phyloP scores from a whole-genome alignment of 768 basidiomycete species.

The Omphalotus guepiniiformis region DNA sequence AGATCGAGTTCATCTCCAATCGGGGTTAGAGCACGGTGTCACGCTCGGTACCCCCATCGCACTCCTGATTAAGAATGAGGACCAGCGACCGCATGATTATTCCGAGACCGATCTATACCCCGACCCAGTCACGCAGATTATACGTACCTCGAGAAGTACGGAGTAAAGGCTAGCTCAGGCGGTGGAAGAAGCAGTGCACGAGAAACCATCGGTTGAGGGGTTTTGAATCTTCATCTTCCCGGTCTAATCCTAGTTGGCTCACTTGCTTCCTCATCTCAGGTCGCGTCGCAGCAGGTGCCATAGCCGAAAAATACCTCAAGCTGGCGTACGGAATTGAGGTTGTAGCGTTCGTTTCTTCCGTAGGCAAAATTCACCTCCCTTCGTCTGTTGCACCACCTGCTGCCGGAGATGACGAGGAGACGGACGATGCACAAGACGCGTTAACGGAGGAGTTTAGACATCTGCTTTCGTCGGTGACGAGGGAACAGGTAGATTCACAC shows the following conservation, averaged over 20 bases:
- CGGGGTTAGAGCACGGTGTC: slow-evolving; percentile 88
- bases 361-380: slow-evolving; percentile 88
- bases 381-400: slow-evolving; percentile 36
- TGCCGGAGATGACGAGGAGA: slow-evolving; percentile 42
- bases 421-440: slow-evolving; percentile 65
- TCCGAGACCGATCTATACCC: slow-evolving; percentile 98
- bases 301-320: slow-evolving; percentile 94
- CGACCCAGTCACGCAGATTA: slow-evolving; percentile 97
- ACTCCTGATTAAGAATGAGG: slow-evolving; percentile 95
- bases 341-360: slow-evolving; percentile 94
- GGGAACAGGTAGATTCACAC: slow-evolving; percentile 86
- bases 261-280: slow-evolving; percentile 38
- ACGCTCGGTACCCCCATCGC: slow-evolving; percentile 98
- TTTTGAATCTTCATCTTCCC: no score
- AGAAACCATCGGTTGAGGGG: slow-evolving; percentile 98
- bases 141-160: slow-evolving; percentile 97
- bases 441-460: slow-evolving; percentile 79
- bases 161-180: slow-evolving; percentile 94
- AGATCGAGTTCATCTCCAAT: slow-evolving; percentile 90
- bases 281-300: slow-evolving; percentile 96
- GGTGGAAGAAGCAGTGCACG: slow-evolving; percentile 94
- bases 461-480: slow-evolving; percentile 73
- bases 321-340: slow-evolving; percentile 87
- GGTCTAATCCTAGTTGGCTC: not conserved
- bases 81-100: slow-evolving; percentile 97